phyloP scores from a whole-genome alignment of 805 yeast genomes.

The Millerozyma acaciae region DNA sequence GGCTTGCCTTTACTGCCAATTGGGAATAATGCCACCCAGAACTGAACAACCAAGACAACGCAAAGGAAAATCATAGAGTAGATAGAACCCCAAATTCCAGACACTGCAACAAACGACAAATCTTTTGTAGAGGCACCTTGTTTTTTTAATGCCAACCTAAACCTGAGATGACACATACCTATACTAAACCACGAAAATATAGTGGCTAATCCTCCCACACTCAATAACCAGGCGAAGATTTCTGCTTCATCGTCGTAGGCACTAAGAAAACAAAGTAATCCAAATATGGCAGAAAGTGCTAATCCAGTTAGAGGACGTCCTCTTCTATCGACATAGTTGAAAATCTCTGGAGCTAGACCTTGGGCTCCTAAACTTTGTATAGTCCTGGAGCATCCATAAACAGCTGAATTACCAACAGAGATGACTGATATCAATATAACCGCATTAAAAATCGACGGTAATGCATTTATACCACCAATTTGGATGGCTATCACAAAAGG shows the following conservation, averaged over 20 bases:
- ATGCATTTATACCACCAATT: conserved; percentile 56
- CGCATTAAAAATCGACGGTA: conserved; percentile 72
- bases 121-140: conserved; percentile 34
- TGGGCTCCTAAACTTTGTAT: conserved; percentile 65
- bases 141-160: conserved; percentile 33
- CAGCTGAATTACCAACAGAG: conserved; percentile 74
- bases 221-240: conserved; percentile 40
- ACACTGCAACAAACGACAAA: conserved; percentile 29
- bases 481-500: conserved; percentile 74
- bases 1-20: conserved; percentile 25
- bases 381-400: conserved; percentile 71
- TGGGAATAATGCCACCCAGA: conserved; percentile 40
- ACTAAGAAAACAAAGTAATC: conserved; percentile 37
- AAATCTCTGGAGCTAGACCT: conserved; percentile 58
- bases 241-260: conserved; percentile 26
- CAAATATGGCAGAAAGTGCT: conserved; percentile 28
- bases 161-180: conserved; percentile 38
- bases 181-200: conserved; percentile 41
- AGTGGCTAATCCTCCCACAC: conserved; percentile 38
- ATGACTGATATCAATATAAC: conserved; percentile 69
- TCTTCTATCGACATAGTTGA: conserved; percentile 36
- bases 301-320: conserved; percentile 43
- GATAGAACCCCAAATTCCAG: conserved; percentile 36
- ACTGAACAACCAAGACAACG: conserved; percentile 31
- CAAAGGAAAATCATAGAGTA: conserved; percentile 29